Base-by-base conservation (phyloP, 164 flowering plant genomes). In the Litsea cubeba region DNA sequence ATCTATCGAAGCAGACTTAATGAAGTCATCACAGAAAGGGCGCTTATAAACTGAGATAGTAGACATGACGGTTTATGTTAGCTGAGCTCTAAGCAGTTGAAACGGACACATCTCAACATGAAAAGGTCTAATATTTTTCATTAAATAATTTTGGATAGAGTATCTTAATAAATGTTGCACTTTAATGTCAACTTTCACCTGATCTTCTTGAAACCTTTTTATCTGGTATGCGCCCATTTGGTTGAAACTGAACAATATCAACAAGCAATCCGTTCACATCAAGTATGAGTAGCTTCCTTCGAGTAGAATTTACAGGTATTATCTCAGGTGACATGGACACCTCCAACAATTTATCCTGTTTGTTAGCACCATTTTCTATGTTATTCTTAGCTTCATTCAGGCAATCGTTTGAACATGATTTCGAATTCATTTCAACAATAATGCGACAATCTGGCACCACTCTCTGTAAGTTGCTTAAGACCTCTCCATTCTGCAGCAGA, bases 181-280 rank as follows among this genome's bases (percentile, higher is more conserved):
- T 62, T 25, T 23, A 50, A 58, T 5, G 64, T 68, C 20, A 78
- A 71, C 71, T 72, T 87, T 84, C 70, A 95, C 99, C 78, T 81
- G 90, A 88, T 71, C 85, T 84, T 73, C 83, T 74, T 20, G 80
- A 71, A 63, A 95, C 84, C 25, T 11, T 77, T 49, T 20, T 72
- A 71, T 90, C 91, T 30, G 88, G 76, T 77, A 70, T 84, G 65
- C 54, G 79, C 24, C 76, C 83, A 76, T 78, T 75, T 20, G 90
- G 93, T 71, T 80, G 75, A 62, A 71, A 81, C 51, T 78, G 76
- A 62, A 90, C 89, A 60, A 91, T 83, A 81, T 91, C 91, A 5
- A 85, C 97, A 73, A 93, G 93, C 71, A 95, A 62, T 22, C 99
- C 99, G 85, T 95, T 95, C 22, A 95, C 69, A 85, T 95, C 98